A percentile compares a stretch with the other conserved stretches of the same genome.
phyloP scores from a whole-genome alignment of 179 eudicot genomes.

The Nepenthes alata region DNA sequence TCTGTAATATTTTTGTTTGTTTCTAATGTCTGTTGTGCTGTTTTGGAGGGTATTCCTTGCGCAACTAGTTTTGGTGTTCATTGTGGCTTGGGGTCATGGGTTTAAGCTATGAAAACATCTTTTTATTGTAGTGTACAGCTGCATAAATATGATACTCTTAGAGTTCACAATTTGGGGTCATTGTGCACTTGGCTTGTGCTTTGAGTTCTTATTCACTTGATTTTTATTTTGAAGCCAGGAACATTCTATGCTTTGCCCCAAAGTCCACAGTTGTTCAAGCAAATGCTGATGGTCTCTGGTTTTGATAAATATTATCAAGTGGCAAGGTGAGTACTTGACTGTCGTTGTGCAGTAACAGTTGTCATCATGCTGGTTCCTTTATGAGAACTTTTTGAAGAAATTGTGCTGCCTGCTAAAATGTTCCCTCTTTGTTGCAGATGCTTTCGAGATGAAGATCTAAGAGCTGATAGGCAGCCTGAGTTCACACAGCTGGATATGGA shows the following conservation, averaged over 20 bases:
- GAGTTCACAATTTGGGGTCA: no score
- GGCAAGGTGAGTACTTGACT: constrained; percentile 47
- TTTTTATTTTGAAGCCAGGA: constrained; percentile 69
- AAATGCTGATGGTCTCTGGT: constrained; percentile 96
- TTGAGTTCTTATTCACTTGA: constrained; percentile 18
- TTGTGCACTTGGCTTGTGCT: background rate
- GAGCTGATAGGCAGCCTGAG: constrained; percentile 98
- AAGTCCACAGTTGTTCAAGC: constrained; percentile 93
- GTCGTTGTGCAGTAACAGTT: background rate
- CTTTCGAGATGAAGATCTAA: constrained; percentile 93
- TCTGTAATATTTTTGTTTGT: no score
- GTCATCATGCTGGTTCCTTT: constrained; percentile 5
- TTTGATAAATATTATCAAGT: constrained; percentile 87
- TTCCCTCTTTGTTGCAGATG: constrained; percentile 39
- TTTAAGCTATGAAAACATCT: no score
- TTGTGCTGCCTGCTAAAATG: background rate
- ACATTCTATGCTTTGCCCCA: constrained; percentile 91
- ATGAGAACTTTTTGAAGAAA: background rate
- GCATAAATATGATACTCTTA: no score
- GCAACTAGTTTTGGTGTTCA: no score
- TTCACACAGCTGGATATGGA: constrained; percentile 94
- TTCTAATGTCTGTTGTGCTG: no score
- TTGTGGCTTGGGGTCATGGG: no score
- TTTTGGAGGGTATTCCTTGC: no score
- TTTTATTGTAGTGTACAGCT: no score